These are phyloP conservation scores for Nicotiana paniculata DNA, from an alignment of 257 asterid species.

Conservation along the genomic window DNA sequence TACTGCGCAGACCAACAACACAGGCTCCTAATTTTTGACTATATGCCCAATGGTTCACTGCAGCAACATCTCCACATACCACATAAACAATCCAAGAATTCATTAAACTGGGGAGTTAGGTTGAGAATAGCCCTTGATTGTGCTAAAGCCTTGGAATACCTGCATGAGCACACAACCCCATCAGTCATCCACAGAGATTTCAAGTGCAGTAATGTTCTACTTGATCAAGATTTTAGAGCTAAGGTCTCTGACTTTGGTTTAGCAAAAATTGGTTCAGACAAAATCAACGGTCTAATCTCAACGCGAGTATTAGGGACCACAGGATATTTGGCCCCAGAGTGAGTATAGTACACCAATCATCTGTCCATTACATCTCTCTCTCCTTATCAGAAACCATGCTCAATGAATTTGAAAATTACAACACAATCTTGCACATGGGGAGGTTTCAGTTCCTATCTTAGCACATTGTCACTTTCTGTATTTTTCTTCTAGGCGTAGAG, in stretches of 20 bases:
- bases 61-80: constrained; percentile 46
- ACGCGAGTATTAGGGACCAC: constrained; percentile 82
- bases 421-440: constrained; percentile 23
- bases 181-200: constrained; percentile 71
- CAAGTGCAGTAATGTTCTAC: constrained; percentile 58
- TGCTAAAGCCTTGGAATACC: constrained; percentile 63
- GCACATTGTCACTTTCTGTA: constrained; percentile 23
- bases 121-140: constrained; percentile 62
- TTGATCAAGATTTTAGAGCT: constrained; percentile 56
- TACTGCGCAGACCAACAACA: constrained; percentile 84
- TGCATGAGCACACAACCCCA: constrained; percentile 66
- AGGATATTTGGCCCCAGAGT: constrained; percentile 88
- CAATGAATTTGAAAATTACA: constrained; percentile 1
- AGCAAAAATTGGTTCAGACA: constrained; percentile 71
- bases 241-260: constrained; percentile 69
- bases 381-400: not conserved
- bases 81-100: not conserved
- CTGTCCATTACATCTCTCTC: not conserved
- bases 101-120: constrained; percentile 55
- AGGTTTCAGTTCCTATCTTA: constrained; percentile 25
- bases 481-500: not conserved
- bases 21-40: constrained; percentile 54
- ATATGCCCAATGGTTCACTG: constrained; percentile 56
- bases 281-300: constrained; percentile 61
- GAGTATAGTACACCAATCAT: constrained; percentile 18